Base-by-base conservation (phyloP, 805 yeast species). In the Ascoidea rubescens region DNA sequence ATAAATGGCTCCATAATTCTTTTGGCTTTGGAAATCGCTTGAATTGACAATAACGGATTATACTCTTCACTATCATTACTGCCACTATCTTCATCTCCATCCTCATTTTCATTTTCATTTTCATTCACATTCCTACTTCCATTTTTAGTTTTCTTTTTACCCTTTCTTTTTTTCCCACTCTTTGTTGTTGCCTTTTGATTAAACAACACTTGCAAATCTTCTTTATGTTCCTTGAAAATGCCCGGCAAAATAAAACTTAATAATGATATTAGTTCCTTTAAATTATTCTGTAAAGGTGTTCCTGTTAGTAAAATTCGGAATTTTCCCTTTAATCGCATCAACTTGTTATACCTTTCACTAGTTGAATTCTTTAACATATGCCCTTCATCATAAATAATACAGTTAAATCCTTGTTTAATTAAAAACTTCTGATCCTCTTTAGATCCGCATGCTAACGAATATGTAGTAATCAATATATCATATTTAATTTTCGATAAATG, bases 1-100 rank as follows among this genome's bases (percentile, higher is more conserved):
- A 93, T 91, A 69, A 93, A 93, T 4, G 99, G 99, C 2, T 95
- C 85, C 98, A 93, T 91, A 97, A 93, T 91, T 5, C 93, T 84
- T 64, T 87, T 88, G 4, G 99, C 99, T 62, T 89, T 86, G 42
- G 81, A 75, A 56, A 93, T 89, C 0, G 99, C 95, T 67, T 91
- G 95, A 58, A 84, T 85, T 0, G 97, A 87, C 46, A 93, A 69
- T 47, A 93, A 72, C 1, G 96, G 96, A 58, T 87, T 86, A 62
- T 78, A 84, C 51, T 69, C 71, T 47, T 75, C 74, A 7, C 69
- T 69, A 7, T 58, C 60, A 52, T 70, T 71, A 14, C 58, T 57
- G 10, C 53, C 58, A 31, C 44, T 30, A 17, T 54, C 58, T 52
- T 63, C 62, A 55, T 56, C 59, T 61, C 63, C 51, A 53, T 51